These are phyloP conservation scores for Dimargaris xerosporica DNA, from an alignment of 192 early-diverging fungal species.

Conservation along the genomic window DNA sequence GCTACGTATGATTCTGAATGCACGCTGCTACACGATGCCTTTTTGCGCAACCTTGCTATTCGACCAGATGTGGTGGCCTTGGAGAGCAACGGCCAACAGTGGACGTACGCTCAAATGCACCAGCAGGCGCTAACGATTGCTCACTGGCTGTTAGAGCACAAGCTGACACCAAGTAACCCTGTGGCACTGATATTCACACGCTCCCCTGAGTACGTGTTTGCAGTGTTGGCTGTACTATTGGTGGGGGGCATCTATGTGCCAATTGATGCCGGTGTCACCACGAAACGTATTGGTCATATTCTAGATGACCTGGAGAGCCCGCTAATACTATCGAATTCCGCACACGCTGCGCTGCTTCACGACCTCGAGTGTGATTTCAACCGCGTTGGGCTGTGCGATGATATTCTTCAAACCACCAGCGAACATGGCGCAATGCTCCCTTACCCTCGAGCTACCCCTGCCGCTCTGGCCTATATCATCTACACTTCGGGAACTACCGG, in stretches of 20 bases:
- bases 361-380: too few species aligned
- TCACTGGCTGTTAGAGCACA: not conserved
- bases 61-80: not conserved
- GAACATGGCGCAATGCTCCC: too few species aligned
- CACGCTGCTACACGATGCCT: not conserved
- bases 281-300: too few species aligned
- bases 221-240: not conserved
- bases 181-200: not conserved
- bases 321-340: not conserved
- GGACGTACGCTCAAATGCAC: too few species aligned
- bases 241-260: not conserved
- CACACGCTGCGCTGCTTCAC: too few species aligned
- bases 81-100: not conserved
- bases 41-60: not conserved
- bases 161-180: not conserved
- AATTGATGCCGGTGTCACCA: too few species aligned
- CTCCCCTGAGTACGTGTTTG: not conserved
- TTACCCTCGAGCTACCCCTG: too few species aligned
- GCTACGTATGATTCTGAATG: not conserved
- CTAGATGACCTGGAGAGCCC: not conserved
- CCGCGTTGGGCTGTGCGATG: too few species aligned
- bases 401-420: too few species aligned
- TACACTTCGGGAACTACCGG: constrained; percentile 11
- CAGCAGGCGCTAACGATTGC: not conserved
- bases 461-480: not conserved